Evolutionary conservation across 1,139 yeast species (phyloP), one percentile per base, ranked within the genome.

Genomic region (Hemisphaericaspora lyxosophila): DNA sequence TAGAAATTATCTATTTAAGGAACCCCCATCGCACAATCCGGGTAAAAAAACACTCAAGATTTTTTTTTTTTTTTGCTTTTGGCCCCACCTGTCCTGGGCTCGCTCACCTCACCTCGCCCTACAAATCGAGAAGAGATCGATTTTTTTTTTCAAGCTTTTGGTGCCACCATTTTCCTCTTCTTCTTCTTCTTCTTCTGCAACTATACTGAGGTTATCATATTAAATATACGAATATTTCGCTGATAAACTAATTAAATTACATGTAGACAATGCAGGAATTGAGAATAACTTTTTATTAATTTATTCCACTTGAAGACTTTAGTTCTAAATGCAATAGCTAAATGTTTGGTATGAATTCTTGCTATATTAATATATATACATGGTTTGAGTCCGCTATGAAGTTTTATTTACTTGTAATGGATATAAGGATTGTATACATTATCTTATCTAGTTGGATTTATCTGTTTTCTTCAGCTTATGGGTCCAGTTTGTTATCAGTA

Each of bases 401-500:
- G 12, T 11, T n/a, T 18, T n/a, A 11, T 11, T 26, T 30, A 67
- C 76, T 67, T 55, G 55, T 65, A 55, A 54, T 70, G 67, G 80
- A 75, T 75, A 75, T 75, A 75, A 76, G 72, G 65, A 68, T 67
- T 73, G 78, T 71, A 64, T 52, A 71, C 74, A 72, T 67, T 47
- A n/a, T n/a, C n/a, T n/a, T n/a, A n/a, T n/a, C n/a, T n/a, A n/a
- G n/a, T n/a, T n/a, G n/a, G n/a, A n/a, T n/a, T n/a, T n/a, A n/a
- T n/a, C n/a, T 16, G 13, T 26, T 31, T 3, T 16, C 14, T 12
- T 26, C 28, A 13, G 36, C 17, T n/a, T 15, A 11, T 14, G 26
- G 32, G n/a, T 34, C 22, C 20, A 33, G 32, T 28, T n/a, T n/a
- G n/a, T n/a, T n/a, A n/a, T n/a, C n/a, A n/a, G n/a, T n/a, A n/a